Evolutionary conservation across 495 filamentous ascomycete species (phyloP), one percentile per base, ranked within the genome.

Genomic region (Amphirosellinia nigrospora): DNA sequence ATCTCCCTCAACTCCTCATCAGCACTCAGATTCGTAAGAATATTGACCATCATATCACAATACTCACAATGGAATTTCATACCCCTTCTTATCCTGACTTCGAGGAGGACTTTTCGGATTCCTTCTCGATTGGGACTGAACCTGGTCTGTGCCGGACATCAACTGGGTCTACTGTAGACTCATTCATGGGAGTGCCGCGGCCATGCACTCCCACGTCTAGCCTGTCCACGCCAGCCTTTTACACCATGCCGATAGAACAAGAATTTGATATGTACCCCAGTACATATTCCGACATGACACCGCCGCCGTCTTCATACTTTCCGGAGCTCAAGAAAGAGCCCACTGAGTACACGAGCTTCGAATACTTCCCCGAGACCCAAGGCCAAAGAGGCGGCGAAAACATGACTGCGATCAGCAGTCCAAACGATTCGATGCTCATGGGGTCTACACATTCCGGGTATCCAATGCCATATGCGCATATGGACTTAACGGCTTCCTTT

Each of bases 151-250:
- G 3, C 19, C n/a, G 4, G 4, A 46, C 43, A 0, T 23, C 45
- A 36, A 36, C 34, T 7, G 34, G 7, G 3, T 36, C 7, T 16
- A 43, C 39, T n/a, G n/a, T n/a, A 16, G 39, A 43, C n/a, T n/a
- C n/a, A 15, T 43, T 15, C 1, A 43, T 4, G 7, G n/a, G n/a
- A n/a, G n/a, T 30, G 2, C 53, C 36, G 28, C 30, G 78, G 32
- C 77, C 81, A 5, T 81, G 74, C 58, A 84, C 82, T 4, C 82
- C 82, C 16, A 74, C 72, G 5, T 83, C 81, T 56, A 78, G 79
- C 32, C 73, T 70, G 66, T 78, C 78, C 10, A 79, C 75, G 13
- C 76, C 72, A 53, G 69, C 69, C 38, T 70, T 43, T 68, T 67
- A 36, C 70, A 9, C 70, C 15, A 41, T 77, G 1, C 70, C 73